Evolutionary conservation across 768 basidiomycete species (phyloP).

Genomic region (Tricholoma bakamatsutake): DNA sequence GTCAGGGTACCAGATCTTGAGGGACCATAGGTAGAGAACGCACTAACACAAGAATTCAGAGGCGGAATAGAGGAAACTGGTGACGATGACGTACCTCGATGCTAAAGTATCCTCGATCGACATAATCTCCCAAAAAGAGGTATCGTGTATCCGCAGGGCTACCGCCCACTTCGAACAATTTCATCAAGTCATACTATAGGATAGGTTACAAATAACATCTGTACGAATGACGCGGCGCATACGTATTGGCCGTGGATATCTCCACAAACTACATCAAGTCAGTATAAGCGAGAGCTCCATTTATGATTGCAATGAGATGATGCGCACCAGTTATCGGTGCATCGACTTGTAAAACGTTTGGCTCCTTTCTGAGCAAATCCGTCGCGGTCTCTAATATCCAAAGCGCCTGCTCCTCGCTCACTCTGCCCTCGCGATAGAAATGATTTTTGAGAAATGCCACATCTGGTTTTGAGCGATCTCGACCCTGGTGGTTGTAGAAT

Average conservation of each 20-base stretch:
- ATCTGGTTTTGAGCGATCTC: conserved; percentile 88
- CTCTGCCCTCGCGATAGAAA: conserved; percentile 92
- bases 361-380: conserved; percentile 75
- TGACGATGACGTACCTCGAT: conserved; percentile 58
- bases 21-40: conserved; percentile 93
- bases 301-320: not conserved
- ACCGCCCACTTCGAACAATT: conserved; percentile 90
- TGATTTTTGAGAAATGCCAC: conserved; percentile 98
- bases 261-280: conserved; percentile 66
- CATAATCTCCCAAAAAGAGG: conserved; percentile 90
- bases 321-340: conserved; percentile 91
- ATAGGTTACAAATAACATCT: conserved; percentile 1
- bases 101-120: conserved; percentile 90
- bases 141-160: conserved; percentile 93
- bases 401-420: conserved; percentile 92
- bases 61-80: conserved; percentile 3
- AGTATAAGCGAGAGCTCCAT: not conserved
- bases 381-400: conserved; percentile 90
- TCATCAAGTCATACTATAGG: conserved; percentile 85
- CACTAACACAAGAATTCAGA: conserved; percentile 51
- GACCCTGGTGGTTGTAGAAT: conserved; percentile 70
- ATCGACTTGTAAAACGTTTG: conserved; percentile 90
- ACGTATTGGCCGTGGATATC: conserved; percentile 99
- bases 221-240: conserved; percentile 24
- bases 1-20: conserved; percentile 99